A percentile compares a stretch with the other conserved stretches of the same genome.
phyloP scores from a whole-genome alignment of 1,284 basidiomycete genomes.

The Ceratobasidium sp. region DNA sequence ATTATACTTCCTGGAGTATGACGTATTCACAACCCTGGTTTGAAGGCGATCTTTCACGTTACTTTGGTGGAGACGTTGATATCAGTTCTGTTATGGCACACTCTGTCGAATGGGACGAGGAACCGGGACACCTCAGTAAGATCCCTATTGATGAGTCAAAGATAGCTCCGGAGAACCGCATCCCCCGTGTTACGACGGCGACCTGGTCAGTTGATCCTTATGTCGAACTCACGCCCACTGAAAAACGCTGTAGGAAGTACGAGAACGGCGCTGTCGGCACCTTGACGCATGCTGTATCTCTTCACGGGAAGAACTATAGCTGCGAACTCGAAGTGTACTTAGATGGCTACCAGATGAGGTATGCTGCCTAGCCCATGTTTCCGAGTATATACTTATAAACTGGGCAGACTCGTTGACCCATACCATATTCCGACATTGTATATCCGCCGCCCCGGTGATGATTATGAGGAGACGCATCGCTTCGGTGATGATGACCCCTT shows the following conservation, averaged over 20 bases:
- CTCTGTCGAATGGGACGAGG: conserved; percentile 91
- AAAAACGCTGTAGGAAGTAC: conserved; percentile 76
- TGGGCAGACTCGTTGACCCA: conserved; percentile 45
- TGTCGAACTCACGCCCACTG: conserved; percentile 28
- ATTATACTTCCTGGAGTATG: background rate
- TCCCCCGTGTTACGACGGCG: conserved; percentile 81
- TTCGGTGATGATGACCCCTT: conserved; percentile 92
- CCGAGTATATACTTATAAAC: conserved; percentile 16
- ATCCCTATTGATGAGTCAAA: conserved; percentile 82
- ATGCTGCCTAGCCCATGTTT: conserved; percentile 25
- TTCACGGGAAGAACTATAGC: conserved; percentile 91
- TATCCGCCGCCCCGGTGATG: conserved; percentile 85
- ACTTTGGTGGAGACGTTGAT: conserved; percentile 98
- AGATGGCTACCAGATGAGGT: conserved; percentile 75
- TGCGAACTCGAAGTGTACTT: conserved; percentile 93
- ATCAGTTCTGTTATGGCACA: conserved; percentile 84
- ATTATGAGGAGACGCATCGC: conserved; percentile 78
- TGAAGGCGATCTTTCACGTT: conserved; percentile 88
- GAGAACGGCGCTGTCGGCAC: conserved; percentile 90
- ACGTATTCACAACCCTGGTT: conserved; percentile 56
- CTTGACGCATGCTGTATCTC: conserved; percentile 86
- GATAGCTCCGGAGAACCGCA: conserved; percentile 81
- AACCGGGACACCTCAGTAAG: conserved; percentile 86
- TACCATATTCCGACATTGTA: conserved; percentile 78
- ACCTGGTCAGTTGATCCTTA: conserved; percentile 66